A percentile compares a stretch with the other conserved stretches of the same genome.
Conservation (phyloP, 495 filamentous ascomycete species). For the Hyphodiscus hymeniophilus region DNA sequence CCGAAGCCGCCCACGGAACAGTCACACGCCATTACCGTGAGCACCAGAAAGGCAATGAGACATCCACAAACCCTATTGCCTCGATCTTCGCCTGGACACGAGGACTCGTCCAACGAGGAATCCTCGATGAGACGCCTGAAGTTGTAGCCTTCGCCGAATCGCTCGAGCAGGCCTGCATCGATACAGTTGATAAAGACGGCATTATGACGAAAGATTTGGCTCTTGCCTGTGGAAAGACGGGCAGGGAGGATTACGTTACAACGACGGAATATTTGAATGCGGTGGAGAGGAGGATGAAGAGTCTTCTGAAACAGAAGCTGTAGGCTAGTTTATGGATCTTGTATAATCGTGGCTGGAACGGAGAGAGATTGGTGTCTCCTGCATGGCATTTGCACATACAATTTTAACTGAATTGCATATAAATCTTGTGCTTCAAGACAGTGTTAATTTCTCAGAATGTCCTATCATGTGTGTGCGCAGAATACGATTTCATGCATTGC, state of each 20-base stretch:
- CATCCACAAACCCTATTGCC: constrained; percentile 97
- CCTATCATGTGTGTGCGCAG: too few species aligned
- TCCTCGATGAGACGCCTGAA: constrained; percentile 82
- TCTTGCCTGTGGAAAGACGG: constrained; percentile 79
- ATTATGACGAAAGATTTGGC: constrained; percentile 99
- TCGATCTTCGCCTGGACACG: constrained; percentile 99
- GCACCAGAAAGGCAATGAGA: constrained; percentile 94
- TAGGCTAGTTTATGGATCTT: constrained; percentile 4
- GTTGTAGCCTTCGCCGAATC: constrained; percentile 81
- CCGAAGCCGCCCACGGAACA: constrained; percentile 96
- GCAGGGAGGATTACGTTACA: constrained; percentile 74
- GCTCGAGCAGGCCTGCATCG: constrained; percentile 89
- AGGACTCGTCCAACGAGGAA: constrained; percentile 84
- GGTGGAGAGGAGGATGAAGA: constrained; percentile 78
- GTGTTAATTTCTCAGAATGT: too few species aligned
- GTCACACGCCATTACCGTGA: constrained; percentile 98
- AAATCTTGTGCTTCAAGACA: too few species aligned
- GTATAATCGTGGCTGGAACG: neutral
- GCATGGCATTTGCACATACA: too few species aligned
- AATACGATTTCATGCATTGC: too few species aligned
- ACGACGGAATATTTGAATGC: constrained; percentile 83
- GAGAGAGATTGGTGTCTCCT: neutral
- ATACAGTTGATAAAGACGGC: constrained; percentile 85
- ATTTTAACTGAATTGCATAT: too few species aligned
- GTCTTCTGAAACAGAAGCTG: constrained; percentile 41